phyloP scores from a whole-genome alignment of 2,329 filamentous ascomycete genomes.

The Hypocrella siamensis region DNA sequence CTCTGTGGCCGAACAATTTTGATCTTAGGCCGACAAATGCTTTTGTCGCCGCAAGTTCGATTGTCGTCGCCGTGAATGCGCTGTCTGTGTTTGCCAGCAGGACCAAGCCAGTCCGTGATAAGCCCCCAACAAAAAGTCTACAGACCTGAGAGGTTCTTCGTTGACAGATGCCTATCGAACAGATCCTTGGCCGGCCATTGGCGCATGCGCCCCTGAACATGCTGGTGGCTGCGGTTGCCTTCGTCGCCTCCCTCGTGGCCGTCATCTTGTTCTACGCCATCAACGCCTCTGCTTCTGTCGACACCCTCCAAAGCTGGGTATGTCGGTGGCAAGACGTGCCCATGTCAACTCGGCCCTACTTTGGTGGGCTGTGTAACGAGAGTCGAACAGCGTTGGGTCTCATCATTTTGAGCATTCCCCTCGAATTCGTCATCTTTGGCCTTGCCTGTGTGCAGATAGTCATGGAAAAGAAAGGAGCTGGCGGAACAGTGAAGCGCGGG shows the following conservation, averaged over 20 bases:
- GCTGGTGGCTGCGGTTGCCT: slow-evolving; percentile 12
- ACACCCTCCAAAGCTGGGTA: slow-evolving; percentile 46
- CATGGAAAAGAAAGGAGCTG: slow-evolving; percentile 23
- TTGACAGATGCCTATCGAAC: too few species aligned
- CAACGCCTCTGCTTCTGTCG: slow-evolving; percentile 33
- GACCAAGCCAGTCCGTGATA: slow-evolving; percentile 27
- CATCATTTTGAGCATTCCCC: slow-evolving; percentile 38
- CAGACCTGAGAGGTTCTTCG: background rate
- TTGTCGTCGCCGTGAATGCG: slow-evolving; percentile 32
- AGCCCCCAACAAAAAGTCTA: background rate
- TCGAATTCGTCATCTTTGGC: slow-evolving; percentile 34
- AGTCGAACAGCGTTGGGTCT: slow-evolving; percentile 38
- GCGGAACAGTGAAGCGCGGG: slow-evolving; percentile 13
- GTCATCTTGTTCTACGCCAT: slow-evolving; percentile 42
- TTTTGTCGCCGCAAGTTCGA: slow-evolving; percentile 32
- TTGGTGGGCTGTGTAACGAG: slow-evolving; percentile 39
- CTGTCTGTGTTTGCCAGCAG: slow-evolving; percentile 33
- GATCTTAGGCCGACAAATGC: slow-evolving; percentile 40
- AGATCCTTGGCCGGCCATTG: slow-evolving; percentile 9
- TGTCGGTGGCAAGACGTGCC: slow-evolving; percentile 41
- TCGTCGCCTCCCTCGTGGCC: slow-evolving; percentile 29
- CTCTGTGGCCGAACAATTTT: slow-evolving; percentile 42
- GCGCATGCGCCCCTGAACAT: slow-evolving; percentile 10
- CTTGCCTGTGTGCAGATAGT: slow-evolving; percentile 28
- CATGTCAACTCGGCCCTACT: slow-evolving; percentile 37